Percentiles rank a stretch among this genome's conserved stretches.
Conservation (phyloP, 768 basidiomycete species). For the Lyophyllum semitale region DNA sequence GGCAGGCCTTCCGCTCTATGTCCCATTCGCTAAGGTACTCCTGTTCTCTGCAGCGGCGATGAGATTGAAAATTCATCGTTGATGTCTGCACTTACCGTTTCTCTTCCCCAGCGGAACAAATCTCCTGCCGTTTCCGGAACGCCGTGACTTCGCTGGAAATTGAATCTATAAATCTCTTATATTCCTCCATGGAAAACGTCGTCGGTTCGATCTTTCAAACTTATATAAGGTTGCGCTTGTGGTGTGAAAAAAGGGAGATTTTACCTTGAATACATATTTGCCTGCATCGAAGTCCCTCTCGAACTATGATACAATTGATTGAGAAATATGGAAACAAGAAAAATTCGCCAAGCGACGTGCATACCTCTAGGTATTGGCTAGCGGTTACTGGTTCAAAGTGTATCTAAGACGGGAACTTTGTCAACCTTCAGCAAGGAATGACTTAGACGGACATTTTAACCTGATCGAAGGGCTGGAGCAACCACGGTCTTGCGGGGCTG, state of each 20-base stretch:
- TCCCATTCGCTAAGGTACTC: conserved; percentile 47
- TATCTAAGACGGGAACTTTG: conserved; percentile 38
- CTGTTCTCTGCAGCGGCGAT: conserved; percentile 34
- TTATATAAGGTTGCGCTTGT: conserved; percentile 9
- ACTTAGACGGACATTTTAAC: no score
- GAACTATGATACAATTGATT: conserved; percentile 43
- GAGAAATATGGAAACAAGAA: no score
- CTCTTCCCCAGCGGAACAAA: conserved; percentile 39
- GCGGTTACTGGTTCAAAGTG: conserved; percentile 50
- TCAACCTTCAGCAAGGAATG: no score
- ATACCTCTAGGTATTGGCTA: conserved; percentile 49
- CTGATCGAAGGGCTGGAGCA: conserved; percentile 65
- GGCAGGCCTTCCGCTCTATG: conserved; percentile 18
- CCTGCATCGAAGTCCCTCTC: conserved; percentile 56
- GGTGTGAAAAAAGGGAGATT: not conserved
- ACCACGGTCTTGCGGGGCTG: conserved; percentile 51
- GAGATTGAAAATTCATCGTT: not conserved
- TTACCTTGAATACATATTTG: conserved; percentile 51
- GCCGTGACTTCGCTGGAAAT: conserved; percentile 41
- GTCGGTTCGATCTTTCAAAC: conserved; percentile 45
- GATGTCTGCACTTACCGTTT: conserved; percentile 31
- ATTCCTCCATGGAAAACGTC: conserved; percentile 54
- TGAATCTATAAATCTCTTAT: conserved; percentile 41
- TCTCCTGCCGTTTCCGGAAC: conserved; percentile 43
- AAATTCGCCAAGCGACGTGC: conserved; percentile 1